A percentile compares a stretch with the other conserved stretches of the same genome.
Evolutionary conservation across 129 eudicot species (phyloP).

Genomic region (Arctium minus): DNA sequence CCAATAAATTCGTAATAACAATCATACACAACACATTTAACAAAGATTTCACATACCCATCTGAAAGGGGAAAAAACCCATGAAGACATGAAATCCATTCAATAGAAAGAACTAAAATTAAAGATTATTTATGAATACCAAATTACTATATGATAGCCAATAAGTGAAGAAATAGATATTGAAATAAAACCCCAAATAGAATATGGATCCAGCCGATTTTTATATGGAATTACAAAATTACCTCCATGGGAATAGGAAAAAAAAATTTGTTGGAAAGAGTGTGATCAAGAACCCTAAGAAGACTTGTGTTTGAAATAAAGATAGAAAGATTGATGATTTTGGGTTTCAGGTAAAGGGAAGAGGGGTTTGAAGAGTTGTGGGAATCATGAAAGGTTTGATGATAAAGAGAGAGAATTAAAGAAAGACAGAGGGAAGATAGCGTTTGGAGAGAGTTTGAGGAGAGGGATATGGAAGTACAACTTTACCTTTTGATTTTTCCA

Average conservation of each 20-base stretch:
- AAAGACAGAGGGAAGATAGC: conserved; percentile 22
- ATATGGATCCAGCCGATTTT: conserved; percentile 6
- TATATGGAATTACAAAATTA: background rate
- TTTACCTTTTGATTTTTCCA: conserved; percentile 39
- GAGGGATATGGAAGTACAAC: conserved; percentile 18
- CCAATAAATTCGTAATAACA: conserved; percentile 1
- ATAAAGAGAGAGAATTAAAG: background rate
- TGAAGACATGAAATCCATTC: conserved; percentile 12
- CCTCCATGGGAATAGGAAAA: conserved; percentile 24
- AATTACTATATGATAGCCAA: background rate
- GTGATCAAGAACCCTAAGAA: conserved; percentile 24
- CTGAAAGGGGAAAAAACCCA: background rate
- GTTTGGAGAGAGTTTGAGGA: conserved; percentile 25
- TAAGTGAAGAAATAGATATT: background rate
- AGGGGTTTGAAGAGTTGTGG: background rate
- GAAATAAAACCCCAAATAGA: background rate
- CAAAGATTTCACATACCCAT: conserved; percentile 17
- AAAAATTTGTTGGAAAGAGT: background rate
- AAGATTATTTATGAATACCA: background rate
- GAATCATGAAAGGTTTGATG: conserved; percentile 14
- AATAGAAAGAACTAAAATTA: conserved; percentile 6
- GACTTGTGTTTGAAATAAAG: background rate
- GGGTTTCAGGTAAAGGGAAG: background rate
- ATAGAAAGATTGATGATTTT: background rate
- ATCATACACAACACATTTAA: background rate